Evolutionary conservation across 2,329 filamentous ascomycete genomes (phyloP), one percentile per base, ranked within the genome.

Genomic region (Beauveria varroae): DNA sequence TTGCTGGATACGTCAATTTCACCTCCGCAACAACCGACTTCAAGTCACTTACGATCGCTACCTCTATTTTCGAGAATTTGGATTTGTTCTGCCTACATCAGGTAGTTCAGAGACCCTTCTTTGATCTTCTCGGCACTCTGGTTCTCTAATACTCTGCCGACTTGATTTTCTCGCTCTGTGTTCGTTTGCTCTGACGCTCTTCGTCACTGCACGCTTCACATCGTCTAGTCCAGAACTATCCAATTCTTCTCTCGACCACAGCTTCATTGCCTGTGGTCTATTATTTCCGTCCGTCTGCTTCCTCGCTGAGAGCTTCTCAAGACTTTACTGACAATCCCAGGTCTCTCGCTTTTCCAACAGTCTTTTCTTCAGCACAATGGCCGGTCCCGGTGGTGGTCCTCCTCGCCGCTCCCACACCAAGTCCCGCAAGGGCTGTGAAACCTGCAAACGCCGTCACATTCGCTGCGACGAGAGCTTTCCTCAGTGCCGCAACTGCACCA

Each of bases 401-500:
- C 93, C 93, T 73, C 83, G 85, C 74, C 81, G 85, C 76, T 96
- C 93, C 80, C 95, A 99, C 80, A 99, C 95, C 74, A 99, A 99
- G 81, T 98, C 93, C 70, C 88, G 95, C 72, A 98, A 97, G 79
- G 95, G 95, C 65, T 99, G 95, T 83, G 93, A 96, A 71, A 96
- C 92, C 64, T 99, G 95, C 84, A 99, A 99, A 78, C 88, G 90
- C 74, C 87, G 95, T 73, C 95, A 99, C 76, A 99, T 99, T 73
- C 86, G 95, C 70, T 99, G 95, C 78, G 95, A 99, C 72, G 95
- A 99, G 76, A 96, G 86, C 68, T 97, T 96, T 71, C 95, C 95
- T 57, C 95, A 99, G 84, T 99, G 93, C 79, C 91, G 91, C 71
- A 99, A 99, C 77, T 99, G 95, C 78, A 97, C 93, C 64, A 99